Evolutionary conservation across 345 rosid species (phyloP).

Genomic region (Microthlaspi erraticum): DNA sequence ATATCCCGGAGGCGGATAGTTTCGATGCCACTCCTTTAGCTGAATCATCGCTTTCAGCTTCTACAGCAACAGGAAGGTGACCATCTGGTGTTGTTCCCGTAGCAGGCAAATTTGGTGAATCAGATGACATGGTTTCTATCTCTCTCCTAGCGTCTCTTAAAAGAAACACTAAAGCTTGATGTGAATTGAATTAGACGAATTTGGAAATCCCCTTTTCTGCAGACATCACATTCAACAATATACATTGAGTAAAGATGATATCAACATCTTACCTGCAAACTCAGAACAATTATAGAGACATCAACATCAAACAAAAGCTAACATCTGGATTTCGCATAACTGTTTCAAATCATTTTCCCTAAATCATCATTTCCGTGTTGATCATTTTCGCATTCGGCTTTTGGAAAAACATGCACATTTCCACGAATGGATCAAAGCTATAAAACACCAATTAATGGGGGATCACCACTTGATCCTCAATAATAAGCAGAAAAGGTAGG

Average conservation of each 20-base stretch:
- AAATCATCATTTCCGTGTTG: background rate
- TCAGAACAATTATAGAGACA: background rate
- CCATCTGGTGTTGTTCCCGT: slow-evolving; percentile 51
- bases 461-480: background rate
- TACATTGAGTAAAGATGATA: background rate
- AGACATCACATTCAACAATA: slow-evolving; percentile 1
- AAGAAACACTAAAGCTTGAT: slow-evolving; percentile 17
- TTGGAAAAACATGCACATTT: slow-evolving; percentile 10
- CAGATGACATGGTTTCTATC: slow-evolving; percentile 44
- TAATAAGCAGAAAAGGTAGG: background rate
- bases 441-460: background rate
- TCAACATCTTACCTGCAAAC: background rate
- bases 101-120: slow-evolving; percentile 51
- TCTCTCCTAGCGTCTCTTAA: background rate
- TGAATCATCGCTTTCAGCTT: slow-evolving; percentile 48
- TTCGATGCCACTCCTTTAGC: slow-evolving; percentile 60
- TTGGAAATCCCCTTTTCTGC: slow-evolving; percentile 26
- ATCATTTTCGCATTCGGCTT: background rate
- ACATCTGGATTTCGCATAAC: background rate
- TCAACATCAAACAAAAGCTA: slow-evolving; percentile 8
- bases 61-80: slow-evolving; percentile 48
- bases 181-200: slow-evolving; percentile 13
- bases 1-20: slow-evolving; percentile 61
- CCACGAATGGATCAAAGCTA: background rate
- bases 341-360: background rate